Conservation (phyloP, 2,329 filamentous ascomycete species). For the Myotisia sp. region DNA sequence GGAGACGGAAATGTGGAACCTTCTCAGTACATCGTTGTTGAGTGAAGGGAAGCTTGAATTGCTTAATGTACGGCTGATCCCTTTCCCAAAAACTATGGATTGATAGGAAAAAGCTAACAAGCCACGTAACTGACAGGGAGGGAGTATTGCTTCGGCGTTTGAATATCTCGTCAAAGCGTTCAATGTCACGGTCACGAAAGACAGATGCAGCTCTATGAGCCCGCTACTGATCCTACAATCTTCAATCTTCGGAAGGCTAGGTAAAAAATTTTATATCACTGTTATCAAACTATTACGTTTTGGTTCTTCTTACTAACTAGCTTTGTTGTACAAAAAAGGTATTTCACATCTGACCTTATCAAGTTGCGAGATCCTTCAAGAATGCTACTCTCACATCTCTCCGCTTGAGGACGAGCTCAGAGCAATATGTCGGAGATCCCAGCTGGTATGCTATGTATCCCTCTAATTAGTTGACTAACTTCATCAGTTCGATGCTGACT, state of each 20-base stretch:
- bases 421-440: constrained; percentile 56
- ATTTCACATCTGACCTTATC: constrained; percentile 40
- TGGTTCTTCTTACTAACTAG: constrained; percentile 13
- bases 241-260: constrained; percentile 62
- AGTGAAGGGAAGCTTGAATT: constrained; percentile 74
- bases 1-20: constrained; percentile 70
- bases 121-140: constrained; percentile 38
- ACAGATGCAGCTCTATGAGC: constrained; percentile 58
- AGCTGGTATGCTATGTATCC: constrained; percentile 32
- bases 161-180: constrained; percentile 73
- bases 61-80: constrained; percentile 48
- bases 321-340: constrained; percentile 23
- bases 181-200: constrained; percentile 64
- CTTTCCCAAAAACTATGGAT: constrained; percentile 12
- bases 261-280: constrained; percentile 28
- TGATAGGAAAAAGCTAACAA: too few relatives aligned
- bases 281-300: neutral
- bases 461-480: neutral
- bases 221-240: constrained; percentile 59
- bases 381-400: constrained; percentile 51
- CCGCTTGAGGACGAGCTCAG: constrained; percentile 68
- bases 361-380: constrained; percentile 58
- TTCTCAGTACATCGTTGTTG: constrained; percentile 69
- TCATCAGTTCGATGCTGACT: too few relatives aligned
- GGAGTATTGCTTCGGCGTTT: constrained; percentile 46